Evolutionary conservation across 208 protist species (phyloP).

Genomic region (Wallacemonas collosoma): DNA sequence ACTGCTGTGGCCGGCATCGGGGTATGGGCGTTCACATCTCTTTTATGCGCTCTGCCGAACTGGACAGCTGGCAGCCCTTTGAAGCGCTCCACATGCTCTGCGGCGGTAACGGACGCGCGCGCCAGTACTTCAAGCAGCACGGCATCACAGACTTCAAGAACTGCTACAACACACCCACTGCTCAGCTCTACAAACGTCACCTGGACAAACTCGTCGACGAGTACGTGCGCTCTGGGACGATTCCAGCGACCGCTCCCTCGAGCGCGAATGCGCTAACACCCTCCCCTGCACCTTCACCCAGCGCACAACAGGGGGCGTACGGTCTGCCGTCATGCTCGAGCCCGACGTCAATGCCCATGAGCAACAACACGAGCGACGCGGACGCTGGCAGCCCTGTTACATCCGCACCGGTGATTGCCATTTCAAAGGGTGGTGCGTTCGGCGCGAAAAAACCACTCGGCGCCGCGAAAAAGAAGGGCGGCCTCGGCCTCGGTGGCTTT

Average conservation of each 20-base stretch:
- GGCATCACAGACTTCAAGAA: slow-evolving; percentile 70
- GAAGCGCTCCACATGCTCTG: slow-evolving; percentile 89
- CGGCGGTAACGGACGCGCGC: slow-evolving; percentile 86
- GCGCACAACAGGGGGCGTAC: background rate
- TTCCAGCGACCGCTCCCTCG: slow-evolving; percentile 1
- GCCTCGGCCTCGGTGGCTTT: slow-evolving; percentile 40
- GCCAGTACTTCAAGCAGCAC: slow-evolving; percentile 84
- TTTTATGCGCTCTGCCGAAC: slow-evolving; percentile 94
- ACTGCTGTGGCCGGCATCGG: slow-evolving; percentile 95
- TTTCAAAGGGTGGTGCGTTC: slow-evolving; percentile 27
- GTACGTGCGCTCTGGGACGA: slow-evolving; percentile 27
- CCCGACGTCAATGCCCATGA: background rate
- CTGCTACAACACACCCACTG: slow-evolving; percentile 61
- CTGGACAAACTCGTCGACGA: slow-evolving; percentile 71
- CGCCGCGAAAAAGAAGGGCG: slow-evolving; percentile 52
- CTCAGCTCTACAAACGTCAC: slow-evolving; percentile 66
- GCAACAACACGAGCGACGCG: slow-evolving; percentile 8
- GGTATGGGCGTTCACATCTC: slow-evolving; percentile 95
- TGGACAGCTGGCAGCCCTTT: slow-evolving; percentile 89
- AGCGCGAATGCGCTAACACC: background rate
- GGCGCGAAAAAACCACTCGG: slow-evolving; percentile 19
- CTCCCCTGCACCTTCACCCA: background rate
- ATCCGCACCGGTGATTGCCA: slow-evolving; percentile 31
- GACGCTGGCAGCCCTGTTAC: slow-evolving; percentile 25
- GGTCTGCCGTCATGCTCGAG: background rate